Conservation (phyloP, 345 rosid species). For the Nephelium lappaceum region DNA sequence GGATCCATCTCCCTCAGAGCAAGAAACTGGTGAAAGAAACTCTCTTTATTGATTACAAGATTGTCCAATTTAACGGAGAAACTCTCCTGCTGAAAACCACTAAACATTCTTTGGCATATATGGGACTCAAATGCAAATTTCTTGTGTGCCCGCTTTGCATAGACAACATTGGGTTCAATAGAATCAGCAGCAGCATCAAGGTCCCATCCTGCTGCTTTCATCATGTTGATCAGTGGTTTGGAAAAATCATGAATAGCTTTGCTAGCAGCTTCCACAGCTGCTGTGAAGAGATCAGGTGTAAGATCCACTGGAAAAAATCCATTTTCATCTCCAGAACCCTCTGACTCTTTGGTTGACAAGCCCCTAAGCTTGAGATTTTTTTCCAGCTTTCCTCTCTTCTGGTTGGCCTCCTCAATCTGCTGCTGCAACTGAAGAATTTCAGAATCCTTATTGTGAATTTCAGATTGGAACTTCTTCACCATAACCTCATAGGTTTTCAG, state of each 20-base stretch:
- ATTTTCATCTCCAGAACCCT: constrained; percentile 52
- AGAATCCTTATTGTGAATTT: constrained; percentile 87
- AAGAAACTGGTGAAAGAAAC: constrained; percentile 73
- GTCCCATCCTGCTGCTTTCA: constrained; percentile 95
- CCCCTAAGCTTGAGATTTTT: constrained; percentile 86
- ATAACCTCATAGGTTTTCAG: constrained; percentile 87
- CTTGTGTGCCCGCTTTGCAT: constrained; percentile 86
- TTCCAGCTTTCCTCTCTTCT: constrained; percentile 69
- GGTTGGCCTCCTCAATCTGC: constrained; percentile 76
- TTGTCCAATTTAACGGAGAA: constrained; percentile 52
- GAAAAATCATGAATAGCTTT: constrained; percentile 87
- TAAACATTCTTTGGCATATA: constrained; percentile 80
- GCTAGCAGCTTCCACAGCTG: constrained; percentile 63
- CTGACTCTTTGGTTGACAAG: constrained; percentile 62
- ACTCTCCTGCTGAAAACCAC: constrained; percentile 70
- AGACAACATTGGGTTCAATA: constrained; percentile 68
- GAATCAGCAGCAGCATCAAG: constrained; percentile 87
- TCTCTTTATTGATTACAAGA: constrained; percentile 43
- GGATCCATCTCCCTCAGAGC: constrained; percentile 74
- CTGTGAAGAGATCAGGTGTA: constrained; percentile 62
- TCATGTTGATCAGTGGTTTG: constrained; percentile 82
- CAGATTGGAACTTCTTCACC: constrained; percentile 89
- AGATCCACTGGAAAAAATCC: constrained; percentile 52
- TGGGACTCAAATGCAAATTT: constrained; percentile 83
- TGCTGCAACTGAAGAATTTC: constrained; percentile 71